Conservation (phyloP, 352 stramenopile species). For the Phytopythium kandeliae region DNA sequence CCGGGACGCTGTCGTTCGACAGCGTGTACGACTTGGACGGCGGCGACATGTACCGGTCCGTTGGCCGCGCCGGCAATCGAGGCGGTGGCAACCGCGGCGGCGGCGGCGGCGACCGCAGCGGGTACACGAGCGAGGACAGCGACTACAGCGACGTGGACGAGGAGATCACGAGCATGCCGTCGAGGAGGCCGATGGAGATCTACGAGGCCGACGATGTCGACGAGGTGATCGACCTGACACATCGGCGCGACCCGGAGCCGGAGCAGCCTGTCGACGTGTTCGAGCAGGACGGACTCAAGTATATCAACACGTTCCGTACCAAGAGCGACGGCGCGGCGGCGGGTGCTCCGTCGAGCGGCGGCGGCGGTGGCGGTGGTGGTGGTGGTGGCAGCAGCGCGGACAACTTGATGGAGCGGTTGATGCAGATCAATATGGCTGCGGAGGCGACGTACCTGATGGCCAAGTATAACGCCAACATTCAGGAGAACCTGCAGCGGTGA, state of each 20-base stretch:
- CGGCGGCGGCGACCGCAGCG: neutral
- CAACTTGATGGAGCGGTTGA: constrained; percentile 50
- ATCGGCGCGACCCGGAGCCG: constrained; percentile 15
- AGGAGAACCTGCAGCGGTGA: constrained; percentile 15
- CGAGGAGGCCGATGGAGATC: constrained; percentile 9
- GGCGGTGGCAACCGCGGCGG: neutral
- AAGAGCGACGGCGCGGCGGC: constrained; percentile 12
- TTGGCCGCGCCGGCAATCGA: constrained; percentile 3
- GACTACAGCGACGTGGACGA: constrained; percentile 19
- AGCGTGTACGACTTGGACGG: constrained; percentile 20
- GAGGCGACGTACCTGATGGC: constrained; percentile 66
- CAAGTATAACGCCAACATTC: constrained; percentile 61
- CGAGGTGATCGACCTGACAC: constrained; percentile 31
- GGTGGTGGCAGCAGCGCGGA: constrained; percentile 24
- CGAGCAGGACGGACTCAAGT: constrained; percentile 57
- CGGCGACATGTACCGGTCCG: constrained; percentile 20
- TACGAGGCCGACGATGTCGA: constrained; percentile 29
- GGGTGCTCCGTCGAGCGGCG: too few species aligned
- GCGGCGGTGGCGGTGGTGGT: neutral
- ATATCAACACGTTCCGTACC: constrained; percentile 48
- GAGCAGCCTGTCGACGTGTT: constrained; percentile 24
- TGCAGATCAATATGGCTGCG: constrained; percentile 61
- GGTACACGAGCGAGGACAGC: constrained; percentile 17
- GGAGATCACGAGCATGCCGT: constrained; percentile 9
- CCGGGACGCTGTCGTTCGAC: constrained; percentile 21